A percentile compares a stretch with the other conserved stretches of the same genome.
Evolutionary conservation across 2,329 filamentous ascomycete species (phyloP).

Genomic region (Ramichloridium luteum): DNA sequence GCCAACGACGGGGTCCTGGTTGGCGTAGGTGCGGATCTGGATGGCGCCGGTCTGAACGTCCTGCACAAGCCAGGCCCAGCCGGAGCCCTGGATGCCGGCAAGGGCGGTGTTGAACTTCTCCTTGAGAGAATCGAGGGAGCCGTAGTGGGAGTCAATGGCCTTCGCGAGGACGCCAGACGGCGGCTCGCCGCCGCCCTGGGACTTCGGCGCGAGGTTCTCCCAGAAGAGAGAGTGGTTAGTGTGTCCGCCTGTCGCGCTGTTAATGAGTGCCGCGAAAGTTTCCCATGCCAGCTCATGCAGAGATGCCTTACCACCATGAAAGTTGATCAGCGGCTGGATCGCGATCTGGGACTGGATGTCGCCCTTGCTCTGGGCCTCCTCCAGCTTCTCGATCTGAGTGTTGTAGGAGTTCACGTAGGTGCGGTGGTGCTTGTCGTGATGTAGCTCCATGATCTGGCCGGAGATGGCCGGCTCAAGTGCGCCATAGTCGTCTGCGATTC

Average conservation of each 20-base stretch:
- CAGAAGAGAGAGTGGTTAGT: constrained; percentile 58
- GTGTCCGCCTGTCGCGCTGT: constrained; percentile 42
- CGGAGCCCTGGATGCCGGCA: constrained; percentile 53
- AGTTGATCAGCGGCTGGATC: constrained; percentile 49
- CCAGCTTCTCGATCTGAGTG: constrained; percentile 59
- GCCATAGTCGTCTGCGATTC: constrained; percentile 81
- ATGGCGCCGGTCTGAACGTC: constrained; percentile 51
- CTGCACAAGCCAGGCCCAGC: constrained; percentile 72
- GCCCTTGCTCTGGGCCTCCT: constrained; percentile 41
- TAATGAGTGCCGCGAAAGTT: no score
- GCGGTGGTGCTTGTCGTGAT: constrained; percentile 89
- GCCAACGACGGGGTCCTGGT: constrained; percentile 78
- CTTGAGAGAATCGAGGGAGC: constrained; percentile 47
- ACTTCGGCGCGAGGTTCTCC: constrained; percentile 56
- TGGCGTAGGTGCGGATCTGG: constrained; percentile 66
- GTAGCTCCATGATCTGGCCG: constrained; percentile 89
- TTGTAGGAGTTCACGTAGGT: constrained; percentile 89
- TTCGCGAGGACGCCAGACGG: constrained; percentile 45
- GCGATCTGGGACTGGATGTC: constrained; percentile 45
- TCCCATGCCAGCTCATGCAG: no score
- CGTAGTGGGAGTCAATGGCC: constrained; percentile 48
- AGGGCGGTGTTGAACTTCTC: constrained; percentile 52
- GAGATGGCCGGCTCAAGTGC: constrained; percentile 78
- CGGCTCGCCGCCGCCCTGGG: constrained; percentile 53
- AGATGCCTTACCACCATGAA: constrained; percentile 50